Base-by-base conservation (phyloP, 2,329 filamentous ascomycete genomes). In the Monilinia polystroma region DNA sequence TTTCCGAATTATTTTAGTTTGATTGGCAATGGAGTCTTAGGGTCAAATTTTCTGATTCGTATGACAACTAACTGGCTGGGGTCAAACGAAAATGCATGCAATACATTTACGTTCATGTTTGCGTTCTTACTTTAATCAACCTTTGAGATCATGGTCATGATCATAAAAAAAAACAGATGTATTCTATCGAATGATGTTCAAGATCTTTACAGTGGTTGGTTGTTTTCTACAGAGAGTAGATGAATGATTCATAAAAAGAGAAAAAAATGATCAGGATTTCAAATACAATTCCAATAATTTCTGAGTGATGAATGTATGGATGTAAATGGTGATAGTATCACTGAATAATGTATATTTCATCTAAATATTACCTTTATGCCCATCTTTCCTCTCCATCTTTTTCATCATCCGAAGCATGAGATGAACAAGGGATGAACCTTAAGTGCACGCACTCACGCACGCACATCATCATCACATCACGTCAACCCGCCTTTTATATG, bases 11-110 rank as follows among this genome's bases (percentile, higher is more conserved):
- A 43, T 66, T 20, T 47, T 53, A 14, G 53, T 62, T 66, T 32
- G 58, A 62, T 41, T 63, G 49, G 47, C 47, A 41, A 43, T 52
- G 64, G 49, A 56, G 64, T 66, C 64, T 43, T 23, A 47, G 38
- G 41, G 64, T 59, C 56, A 59, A 66, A 29, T 26, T 54, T 54
- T 47, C 26, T 47, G 49, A 58, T 59, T 59, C 43, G 18, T 49
- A 58, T 35, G 55, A 65, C 41, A 41, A 57, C 38, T 47, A 23
- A 57, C 38, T 47, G 64, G 32, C 29, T 49, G 47, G 32, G 49
- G 16, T 55, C 32, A 32, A 32, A 47, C 29, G 23, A 62, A 49
- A 59, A 65, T 43, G 41, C 41, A 53, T 32, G 18, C n/a, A 43
- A 35, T 60, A 35, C 45, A 26, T 18, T 51, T 51, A 51, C 14